These are phyloP conservation scores for Teratosphaeria destructans DNA, from an alignment of 2,329 filamentous ascomycete genomes.

Conservation along the genomic window DNA sequence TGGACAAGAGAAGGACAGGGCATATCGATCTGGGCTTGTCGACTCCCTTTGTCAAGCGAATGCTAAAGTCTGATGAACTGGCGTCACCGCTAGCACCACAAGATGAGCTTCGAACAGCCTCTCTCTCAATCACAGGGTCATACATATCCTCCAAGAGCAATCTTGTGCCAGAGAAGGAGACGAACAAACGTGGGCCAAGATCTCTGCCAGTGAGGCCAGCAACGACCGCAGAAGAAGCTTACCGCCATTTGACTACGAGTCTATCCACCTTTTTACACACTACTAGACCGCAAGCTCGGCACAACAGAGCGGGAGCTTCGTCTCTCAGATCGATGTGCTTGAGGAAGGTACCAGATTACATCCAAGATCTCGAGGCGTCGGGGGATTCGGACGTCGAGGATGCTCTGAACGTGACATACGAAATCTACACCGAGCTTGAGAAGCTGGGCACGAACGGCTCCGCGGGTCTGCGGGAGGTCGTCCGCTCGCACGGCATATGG, in stretches of 20 bases:
- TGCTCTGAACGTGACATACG: conserved; percentile 24
- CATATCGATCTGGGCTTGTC: conserved; percentile 3
- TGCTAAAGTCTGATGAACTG: conserved; percentile 6
- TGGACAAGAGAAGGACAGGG: neutral
- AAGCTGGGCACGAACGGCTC: conserved; percentile 29
- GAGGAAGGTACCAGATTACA: conserved; percentile 30
- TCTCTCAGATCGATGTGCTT: conserved; percentile 31
- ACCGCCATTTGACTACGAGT: conserved; percentile 5
- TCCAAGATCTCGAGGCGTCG: conserved; percentile 13
- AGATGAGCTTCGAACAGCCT: neutral
- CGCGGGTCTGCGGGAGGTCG: conserved; percentile 30
- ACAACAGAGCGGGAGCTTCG: conserved; percentile 23
- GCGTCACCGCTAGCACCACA: neutral
- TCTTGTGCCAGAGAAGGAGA: conserved; percentile 6
- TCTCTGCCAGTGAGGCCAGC: conserved; percentile 16
- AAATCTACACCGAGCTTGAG: conserved; percentile 33
- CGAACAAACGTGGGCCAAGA: neutral
- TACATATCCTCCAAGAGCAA: too few species aligned
- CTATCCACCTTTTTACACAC: conserved; percentile 4
- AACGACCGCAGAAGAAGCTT: conserved; percentile 13
- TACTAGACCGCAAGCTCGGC: conserved; percentile 7
- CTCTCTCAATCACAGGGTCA: neutral
- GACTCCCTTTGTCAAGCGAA: conserved; percentile 10
- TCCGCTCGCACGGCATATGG: conserved; percentile 31
- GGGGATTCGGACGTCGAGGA: conserved; percentile 24